These are phyloP conservation scores for Chrysoporthe deuterocubensis DNA, from an alignment of 2,329 filamentous ascomycete species.

Conservation along the genomic window DNA sequence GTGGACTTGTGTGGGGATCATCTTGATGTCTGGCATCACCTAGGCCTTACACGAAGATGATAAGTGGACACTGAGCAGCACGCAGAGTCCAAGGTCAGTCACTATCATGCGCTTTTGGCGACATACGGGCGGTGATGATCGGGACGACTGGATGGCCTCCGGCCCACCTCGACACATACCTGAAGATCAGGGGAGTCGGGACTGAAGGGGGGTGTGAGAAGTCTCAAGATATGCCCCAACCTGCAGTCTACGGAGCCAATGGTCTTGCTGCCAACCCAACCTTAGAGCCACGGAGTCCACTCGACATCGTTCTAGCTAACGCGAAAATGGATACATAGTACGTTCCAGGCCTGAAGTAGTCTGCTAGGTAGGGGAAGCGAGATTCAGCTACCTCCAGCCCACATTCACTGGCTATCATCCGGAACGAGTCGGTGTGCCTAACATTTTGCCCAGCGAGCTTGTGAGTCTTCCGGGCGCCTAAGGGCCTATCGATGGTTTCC, in stretches of 20 bases:
- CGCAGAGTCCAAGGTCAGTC: neutral
- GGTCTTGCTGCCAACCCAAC: neutral
- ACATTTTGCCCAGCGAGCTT: conserved; percentile 5
- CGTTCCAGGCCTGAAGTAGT: neutral
- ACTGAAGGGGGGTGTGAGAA: neutral
- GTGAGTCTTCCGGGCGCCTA: neutral
- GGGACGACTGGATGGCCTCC: neutral
- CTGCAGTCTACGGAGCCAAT: neutral
- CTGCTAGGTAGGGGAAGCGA: neutral
- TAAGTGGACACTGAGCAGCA: neutral
- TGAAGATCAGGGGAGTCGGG: neutral
- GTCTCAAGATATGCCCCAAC: neutral
- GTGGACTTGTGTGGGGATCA: neutral
- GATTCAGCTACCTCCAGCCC: neutral
- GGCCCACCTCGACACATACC: neutral
- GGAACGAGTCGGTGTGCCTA: conserved; percentile 4
- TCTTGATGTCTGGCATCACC: neutral
- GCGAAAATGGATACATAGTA: neutral
- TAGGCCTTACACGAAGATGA: neutral
- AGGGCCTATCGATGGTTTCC: neutral
- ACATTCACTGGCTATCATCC: neutral
- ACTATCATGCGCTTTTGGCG: neutral
- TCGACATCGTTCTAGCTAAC: neutral
- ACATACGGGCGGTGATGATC: neutral
- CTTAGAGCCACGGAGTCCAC: neutral